Percentiles rank a stretch among this genome's conserved stretches.
Evolutionary conservation across 2,329 filamentous ascomycete genomes (phyloP).

Genomic region (Fusarium papillatum): DNA sequence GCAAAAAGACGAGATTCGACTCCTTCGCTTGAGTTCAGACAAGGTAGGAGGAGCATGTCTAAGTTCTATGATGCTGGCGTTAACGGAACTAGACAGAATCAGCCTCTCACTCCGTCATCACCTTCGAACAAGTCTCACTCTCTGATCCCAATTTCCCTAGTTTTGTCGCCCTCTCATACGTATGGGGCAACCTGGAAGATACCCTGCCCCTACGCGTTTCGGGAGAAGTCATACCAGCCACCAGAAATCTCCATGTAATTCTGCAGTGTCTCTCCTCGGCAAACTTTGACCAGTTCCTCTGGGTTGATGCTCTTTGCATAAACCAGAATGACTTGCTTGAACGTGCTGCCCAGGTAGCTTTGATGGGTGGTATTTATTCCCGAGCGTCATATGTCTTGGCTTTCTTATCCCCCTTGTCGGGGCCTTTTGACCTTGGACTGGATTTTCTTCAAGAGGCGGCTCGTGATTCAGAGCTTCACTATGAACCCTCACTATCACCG

Average conservation of each 20-base stretch:
- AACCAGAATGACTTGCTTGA: conserved; percentile 18
- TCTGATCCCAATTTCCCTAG: not conserved
- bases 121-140: not conserved
- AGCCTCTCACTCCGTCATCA: not conserved
- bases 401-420: conserved; percentile 6
- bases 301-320: conserved; percentile 20
- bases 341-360: conserved; percentile 7
- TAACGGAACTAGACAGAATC: not conserved
- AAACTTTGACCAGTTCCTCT: not conserved
- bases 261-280: not conserved
- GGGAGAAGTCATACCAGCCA: not conserved
- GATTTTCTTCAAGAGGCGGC: conserved; percentile 4
- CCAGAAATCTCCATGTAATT: conserved; percentile 9
- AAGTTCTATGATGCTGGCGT: not conserved
- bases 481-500: conserved; percentile 9
- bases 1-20: not conserved
- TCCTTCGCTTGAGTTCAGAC: not conserved
- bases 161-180: conserved; percentile 18
- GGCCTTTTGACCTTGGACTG: conserved; percentile 1
- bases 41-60: not conserved
- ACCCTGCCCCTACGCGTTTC: not conserved
- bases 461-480: conserved; percentile 9
- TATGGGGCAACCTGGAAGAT: conserved; percentile 10
- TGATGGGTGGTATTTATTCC: conserved; percentile 24
- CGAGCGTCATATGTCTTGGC: conserved; percentile 16